A percentile compares a stretch with the other conserved stretches of the same genome.
These are phyloP conservation scores for Penicillium fimorum DNA, from an alignment of 495 filamentous ascomycete genomes.

Conservation along the genomic window DNA sequence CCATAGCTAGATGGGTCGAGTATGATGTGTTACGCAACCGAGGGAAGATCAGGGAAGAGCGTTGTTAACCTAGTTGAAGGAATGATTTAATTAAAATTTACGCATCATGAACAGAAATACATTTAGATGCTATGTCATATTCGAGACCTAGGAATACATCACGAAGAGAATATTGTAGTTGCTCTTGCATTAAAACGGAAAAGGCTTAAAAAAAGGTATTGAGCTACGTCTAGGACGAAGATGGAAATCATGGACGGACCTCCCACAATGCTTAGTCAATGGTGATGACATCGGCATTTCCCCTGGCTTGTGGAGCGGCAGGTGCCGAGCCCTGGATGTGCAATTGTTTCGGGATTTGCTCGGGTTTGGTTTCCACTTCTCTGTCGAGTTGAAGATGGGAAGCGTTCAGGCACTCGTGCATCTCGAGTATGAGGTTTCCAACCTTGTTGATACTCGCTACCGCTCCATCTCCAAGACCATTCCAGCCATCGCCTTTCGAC, in stretches of 20 bases:
- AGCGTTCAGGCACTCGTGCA: conserved; percentile 32
- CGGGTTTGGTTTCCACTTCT: conserved; percentile 3
- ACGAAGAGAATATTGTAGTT: conserved; percentile 11
- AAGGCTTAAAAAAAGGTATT: neutral
- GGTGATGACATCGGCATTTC: conserved; percentile 38
- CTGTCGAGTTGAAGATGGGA: conserved; percentile 16
- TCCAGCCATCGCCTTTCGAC: conserved; percentile 49
- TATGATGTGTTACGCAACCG: conserved; percentile 64
- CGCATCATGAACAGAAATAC: conserved; percentile 6
- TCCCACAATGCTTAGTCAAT: conserved; percentile 34
- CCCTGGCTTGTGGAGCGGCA: conserved; percentile 13
- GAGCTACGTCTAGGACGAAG: neutral
- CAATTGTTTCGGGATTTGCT: conserved; percentile 3
- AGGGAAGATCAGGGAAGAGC: conserved; percentile 52
- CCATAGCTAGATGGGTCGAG: conserved; percentile 78
- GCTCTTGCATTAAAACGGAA: conserved; percentile 3
- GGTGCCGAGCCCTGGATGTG: neutral
- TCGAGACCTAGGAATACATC: conserved; percentile 31
- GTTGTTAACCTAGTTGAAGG: conserved; percentile 21
- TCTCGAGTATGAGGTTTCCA: conserved; percentile 39
- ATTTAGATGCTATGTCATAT: conserved; percentile 19
- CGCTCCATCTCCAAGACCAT: conserved; percentile 47
- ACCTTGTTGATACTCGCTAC: conserved; percentile 39
- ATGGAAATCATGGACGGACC: conserved; percentile 2
- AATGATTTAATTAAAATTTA: neutral